phyloP scores from a whole-genome alignment of 495 filamentous ascomycete species.

The Aspergillus sclerotiicarbonarius region DNA sequence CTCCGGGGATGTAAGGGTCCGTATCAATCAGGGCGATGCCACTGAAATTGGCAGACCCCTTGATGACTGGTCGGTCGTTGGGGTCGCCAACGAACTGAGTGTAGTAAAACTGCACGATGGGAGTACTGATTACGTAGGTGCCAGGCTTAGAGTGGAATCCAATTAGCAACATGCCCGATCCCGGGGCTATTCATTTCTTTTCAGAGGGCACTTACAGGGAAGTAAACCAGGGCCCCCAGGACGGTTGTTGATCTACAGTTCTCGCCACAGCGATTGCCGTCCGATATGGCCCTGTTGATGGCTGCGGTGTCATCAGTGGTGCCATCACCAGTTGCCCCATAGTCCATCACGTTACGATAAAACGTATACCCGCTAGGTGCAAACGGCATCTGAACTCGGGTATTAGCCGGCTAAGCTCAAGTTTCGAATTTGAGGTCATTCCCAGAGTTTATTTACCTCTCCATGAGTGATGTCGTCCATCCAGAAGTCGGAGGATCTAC shows the following conservation, averaged over 20 bases:
- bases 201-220: slow-evolving; percentile 9
- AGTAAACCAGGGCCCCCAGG: background rate
- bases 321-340: background rate
- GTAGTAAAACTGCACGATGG: slow-evolving; percentile 28
- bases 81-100: slow-evolving; percentile 32
- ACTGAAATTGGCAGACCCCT: slow-evolving; percentile 18
- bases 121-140: slow-evolving; percentile 28
- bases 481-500: no score
- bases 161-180: no score
- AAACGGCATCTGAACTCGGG: background rate
- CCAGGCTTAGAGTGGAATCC: no score
- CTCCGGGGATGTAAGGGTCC: slow-evolving; percentile 36
- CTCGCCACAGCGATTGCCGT: background rate
- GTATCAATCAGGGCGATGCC: slow-evolving; percentile 25
- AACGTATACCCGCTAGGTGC: background rate
- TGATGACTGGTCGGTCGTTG: slow-evolving; percentile 13
- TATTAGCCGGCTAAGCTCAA: no score
- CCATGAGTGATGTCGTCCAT: no score
- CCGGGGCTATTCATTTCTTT: no score
- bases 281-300: background rate
- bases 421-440: no score
- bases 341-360: slow-evolving; percentile 5
- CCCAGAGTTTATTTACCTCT: no score
- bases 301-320: background rate
- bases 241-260: background rate